Evolutionary conservation across 441 rosid species (phyloP).

Genomic region (Mallotus repandus): DNA sequence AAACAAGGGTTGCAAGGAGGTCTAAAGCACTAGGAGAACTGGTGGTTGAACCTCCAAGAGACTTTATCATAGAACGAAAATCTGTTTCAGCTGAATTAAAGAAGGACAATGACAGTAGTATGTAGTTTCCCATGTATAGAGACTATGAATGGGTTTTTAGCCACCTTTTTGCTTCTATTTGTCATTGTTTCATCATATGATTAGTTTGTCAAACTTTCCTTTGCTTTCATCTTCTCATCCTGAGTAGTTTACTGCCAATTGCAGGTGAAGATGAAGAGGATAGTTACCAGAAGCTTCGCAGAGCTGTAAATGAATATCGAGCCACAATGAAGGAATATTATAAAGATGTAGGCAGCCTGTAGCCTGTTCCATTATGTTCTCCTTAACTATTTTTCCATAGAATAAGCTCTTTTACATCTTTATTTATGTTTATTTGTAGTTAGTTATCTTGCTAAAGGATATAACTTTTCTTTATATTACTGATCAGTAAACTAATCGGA

Average conservation of each 20-base stretch:
- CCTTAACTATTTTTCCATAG: neutral
- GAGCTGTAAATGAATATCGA: conserved; percentile 54
- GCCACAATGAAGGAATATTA: conserved; percentile 53
- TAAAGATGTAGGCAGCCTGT: conserved; percentile 39
- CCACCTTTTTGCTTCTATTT: neutral
- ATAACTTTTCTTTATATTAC: neutral
- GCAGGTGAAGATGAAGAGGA: conserved; percentile 45
- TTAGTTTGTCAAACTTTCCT: neutral
- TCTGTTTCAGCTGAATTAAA: conserved; percentile 14
- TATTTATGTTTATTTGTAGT: neutral
- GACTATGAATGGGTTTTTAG: neutral
- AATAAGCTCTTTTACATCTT: neutral
- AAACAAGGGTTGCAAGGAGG: conserved; percentile 25
- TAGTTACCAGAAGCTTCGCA: conserved; percentile 51
- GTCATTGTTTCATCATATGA: neutral
- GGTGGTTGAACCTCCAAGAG: conserved; percentile 36
- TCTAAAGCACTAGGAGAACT: conserved; percentile 25
- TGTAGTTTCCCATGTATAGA: conserved; percentile 3
- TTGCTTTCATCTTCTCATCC: conserved; percentile 16
- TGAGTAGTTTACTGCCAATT: conserved; percentile 8
- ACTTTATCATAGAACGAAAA: conserved; percentile 25
- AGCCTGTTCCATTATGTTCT: neutral
- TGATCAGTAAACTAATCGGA: neutral
- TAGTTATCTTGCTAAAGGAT: neutral
- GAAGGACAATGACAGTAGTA: conserved; percentile 34